Conservation (phyloP, 2,329 filamentous ascomycete genomes). For the Helotiales sp. region DNA sequence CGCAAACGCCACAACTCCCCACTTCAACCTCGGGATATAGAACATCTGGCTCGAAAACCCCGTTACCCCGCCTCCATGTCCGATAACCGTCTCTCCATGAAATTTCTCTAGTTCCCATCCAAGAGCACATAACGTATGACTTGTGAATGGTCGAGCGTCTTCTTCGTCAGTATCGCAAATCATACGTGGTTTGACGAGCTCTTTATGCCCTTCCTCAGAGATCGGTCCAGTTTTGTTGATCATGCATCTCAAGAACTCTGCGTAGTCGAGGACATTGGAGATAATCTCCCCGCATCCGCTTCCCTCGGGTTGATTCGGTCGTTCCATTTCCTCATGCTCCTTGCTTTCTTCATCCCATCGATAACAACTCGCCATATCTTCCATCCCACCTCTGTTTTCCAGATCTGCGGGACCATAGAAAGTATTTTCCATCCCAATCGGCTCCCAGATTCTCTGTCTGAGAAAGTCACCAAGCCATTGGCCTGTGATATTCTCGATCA, state of each 20-base stretch:
- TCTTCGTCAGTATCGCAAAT: constrained; percentile 1
- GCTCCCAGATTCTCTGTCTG: constrained; percentile 41
- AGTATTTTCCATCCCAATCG: constrained; percentile 46
- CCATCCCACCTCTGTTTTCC: background rate
- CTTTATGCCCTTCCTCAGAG: constrained; percentile 16
- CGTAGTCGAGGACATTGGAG: constrained; percentile 16
- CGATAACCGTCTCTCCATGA: constrained; percentile 16
- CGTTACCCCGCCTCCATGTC: constrained; percentile 13
- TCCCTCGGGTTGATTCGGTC: constrained; percentile 14
- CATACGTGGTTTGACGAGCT: constrained; percentile 20
- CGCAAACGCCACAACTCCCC: constrained; percentile 17
- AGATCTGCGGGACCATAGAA: constrained; percentile 26
- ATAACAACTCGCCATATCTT: constrained; percentile 13
- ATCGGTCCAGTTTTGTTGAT: constrained; percentile 16
- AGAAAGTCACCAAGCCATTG: constrained; percentile 42
- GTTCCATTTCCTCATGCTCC: constrained; percentile 8
- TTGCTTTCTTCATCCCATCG: constrained; percentile 11
- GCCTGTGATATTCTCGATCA: constrained; percentile 44
- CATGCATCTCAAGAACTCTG: constrained; percentile 19
- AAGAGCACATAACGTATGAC: constrained; percentile 14
- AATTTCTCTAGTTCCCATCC: constrained; percentile 18
- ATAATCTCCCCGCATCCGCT: constrained; percentile 20
- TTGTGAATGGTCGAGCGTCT: constrained; percentile 4
- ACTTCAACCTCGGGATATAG: constrained; percentile 17
- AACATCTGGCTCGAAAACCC: constrained; percentile 19